These are phyloP conservation scores for Trichomonas vaginalis DNA, from an alignment of 208 protist genomes.

Conservation along the genomic window DNA sequence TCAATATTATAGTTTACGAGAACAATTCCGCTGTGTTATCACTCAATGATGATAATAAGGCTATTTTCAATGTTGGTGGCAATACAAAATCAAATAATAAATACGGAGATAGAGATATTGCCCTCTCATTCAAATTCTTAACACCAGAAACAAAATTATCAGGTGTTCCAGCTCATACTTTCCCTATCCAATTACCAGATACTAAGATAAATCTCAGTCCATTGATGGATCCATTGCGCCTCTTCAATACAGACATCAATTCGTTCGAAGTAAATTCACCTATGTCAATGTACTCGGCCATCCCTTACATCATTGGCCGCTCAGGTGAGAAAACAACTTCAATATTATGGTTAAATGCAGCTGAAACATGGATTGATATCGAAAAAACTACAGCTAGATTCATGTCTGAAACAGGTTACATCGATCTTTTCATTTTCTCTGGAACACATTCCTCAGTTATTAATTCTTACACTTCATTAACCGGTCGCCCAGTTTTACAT, in stretches of 20 bases:
- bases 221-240: constrained; percentile 70
- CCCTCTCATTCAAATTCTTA: neutral
- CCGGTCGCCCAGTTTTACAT: constrained; percentile 66
- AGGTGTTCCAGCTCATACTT: neutral
- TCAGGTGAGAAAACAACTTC: neutral
- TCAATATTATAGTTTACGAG: neutral
- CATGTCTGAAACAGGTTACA: neutral
- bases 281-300: constrained; percentile 22
- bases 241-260: constrained; percentile 69
- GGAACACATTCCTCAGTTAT: constrained; percentile 55
- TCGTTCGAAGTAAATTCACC: neutral
- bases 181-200: neutral
- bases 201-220: constrained; percentile 57
- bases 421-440: neutral
- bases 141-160: constrained; percentile 55
- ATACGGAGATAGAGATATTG: neutral
- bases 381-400: neutral
- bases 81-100: neutral
- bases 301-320: constrained; percentile 79
- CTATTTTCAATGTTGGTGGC: neutral
- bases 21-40: neutral
- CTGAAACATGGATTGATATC: neutral
- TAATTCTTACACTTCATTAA: constrained; percentile 68
- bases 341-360: neutral
- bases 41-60: neutral